Percentiles rank a stretch among this genome's conserved stretches.
These are phyloP conservation scores for Cutaneotrichosporon cavernicola DNA, from an alignment of 1,284 basidiomycete species.

Conservation along the genomic window DNA sequence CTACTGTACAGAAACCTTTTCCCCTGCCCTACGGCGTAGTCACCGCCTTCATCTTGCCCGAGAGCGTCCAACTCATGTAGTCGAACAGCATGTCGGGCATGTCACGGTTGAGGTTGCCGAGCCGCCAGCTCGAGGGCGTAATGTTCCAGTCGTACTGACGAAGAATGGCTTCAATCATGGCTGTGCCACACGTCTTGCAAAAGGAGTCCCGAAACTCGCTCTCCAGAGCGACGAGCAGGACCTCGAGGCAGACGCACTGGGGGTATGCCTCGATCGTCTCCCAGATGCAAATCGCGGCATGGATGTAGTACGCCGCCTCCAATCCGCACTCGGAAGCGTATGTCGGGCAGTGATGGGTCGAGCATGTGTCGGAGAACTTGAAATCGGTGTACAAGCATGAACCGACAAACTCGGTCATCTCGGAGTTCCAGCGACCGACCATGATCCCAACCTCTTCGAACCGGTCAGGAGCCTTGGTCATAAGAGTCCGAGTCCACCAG, in stretches of 20 bases:
- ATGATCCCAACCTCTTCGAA: not conserved
- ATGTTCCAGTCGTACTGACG: constrained; percentile 4
- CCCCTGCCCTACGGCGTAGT: not conserved
- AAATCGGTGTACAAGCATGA: not conserved
- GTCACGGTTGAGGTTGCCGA: not conserved
- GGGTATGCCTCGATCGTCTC: not conserved
- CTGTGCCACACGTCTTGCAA: not conserved
- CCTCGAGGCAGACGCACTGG: constrained; percentile 8
- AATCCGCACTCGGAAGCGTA: not conserved
- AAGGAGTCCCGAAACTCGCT: not conserved
- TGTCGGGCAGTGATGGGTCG: not conserved
- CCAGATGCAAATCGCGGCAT: not conserved
- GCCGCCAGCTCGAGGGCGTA: not conserved
- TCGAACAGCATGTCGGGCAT: not conserved
- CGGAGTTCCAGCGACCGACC: not conserved
- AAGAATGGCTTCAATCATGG: not conserved
- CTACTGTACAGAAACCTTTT: not conserved
- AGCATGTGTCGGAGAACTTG: not conserved
- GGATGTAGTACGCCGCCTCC: not conserved
- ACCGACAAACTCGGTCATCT: not conserved
- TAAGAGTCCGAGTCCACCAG: constrained; percentile 5
- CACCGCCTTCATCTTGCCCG: not conserved
- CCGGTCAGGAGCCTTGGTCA: not conserved
- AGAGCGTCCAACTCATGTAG: not conserved
- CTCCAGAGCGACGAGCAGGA: not conserved